Percentiles rank a stretch among this genome's conserved stretches.
These are phyloP conservation scores for Vitis hybrid DNA, from an alignment of 177 flowering plant genomes.

Conservation along the genomic window DNA sequence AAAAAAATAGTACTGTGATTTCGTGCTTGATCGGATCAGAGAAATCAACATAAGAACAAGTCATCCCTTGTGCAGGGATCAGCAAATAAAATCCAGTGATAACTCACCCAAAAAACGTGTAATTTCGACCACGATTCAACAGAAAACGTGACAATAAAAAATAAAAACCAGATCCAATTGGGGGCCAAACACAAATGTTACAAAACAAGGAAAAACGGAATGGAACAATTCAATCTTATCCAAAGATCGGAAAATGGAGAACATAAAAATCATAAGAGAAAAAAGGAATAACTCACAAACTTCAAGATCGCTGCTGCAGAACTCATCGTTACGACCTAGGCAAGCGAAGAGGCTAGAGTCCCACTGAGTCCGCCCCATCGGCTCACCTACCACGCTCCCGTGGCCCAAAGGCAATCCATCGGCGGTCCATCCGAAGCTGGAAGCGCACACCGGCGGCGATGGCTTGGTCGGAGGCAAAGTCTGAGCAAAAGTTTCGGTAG, in stretches of 20 bases:
- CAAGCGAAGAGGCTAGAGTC: conserved; percentile 67
- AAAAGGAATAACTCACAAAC: conserved; percentile 72
- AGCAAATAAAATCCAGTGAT: too few species aligned
- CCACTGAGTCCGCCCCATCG: conserved; percentile 65
- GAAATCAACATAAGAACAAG: too few species aligned
- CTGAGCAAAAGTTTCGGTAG: conserved; percentile 3
- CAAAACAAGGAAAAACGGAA: background rate
- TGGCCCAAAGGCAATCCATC: conserved; percentile 65
- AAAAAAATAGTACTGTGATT: too few species aligned
- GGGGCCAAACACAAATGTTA: too few species aligned
- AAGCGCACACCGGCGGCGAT: conserved; percentile 10
- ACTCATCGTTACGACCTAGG: conserved; percentile 79
- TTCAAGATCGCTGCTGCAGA: conserved; percentile 95
- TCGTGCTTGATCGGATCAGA: too few species aligned
- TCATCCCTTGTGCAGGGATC: too few species aligned
- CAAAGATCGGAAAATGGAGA: background rate
- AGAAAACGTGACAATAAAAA: too few species aligned
- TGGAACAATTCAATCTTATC: background rate
- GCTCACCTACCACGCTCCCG: conserved; percentile 73
- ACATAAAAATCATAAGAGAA: background rate
- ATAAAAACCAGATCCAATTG: too few species aligned
- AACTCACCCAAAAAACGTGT: too few species aligned
- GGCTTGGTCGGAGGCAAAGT: conserved; percentile 10
- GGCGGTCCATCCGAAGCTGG: conserved; percentile 55
- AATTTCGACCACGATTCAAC: too few species aligned